Conservation (phyloP, 345 rosid species). For the Leavenworthia alabamica region DNA sequence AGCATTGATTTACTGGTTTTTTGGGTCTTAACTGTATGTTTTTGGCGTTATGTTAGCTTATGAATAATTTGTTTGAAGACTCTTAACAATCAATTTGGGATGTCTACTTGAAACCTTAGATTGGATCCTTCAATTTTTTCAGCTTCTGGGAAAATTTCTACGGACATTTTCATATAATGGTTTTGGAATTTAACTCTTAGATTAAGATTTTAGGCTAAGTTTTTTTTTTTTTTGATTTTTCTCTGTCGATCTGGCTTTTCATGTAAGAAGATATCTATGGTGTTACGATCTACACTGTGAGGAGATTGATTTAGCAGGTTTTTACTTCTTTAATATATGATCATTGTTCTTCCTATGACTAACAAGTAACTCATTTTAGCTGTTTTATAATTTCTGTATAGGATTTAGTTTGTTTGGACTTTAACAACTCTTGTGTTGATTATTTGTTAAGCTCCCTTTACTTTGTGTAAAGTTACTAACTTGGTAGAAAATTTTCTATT, state of each 20-base stretch:
- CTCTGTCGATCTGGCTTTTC: not conserved
- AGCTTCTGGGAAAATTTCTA: too few relatives aligned
- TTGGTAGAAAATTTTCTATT: not conserved
- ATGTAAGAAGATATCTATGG: not conserved
- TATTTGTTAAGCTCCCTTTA: not conserved
- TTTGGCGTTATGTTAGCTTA: too few relatives aligned
- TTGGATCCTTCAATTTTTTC: not conserved
- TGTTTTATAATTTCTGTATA: not conserved
- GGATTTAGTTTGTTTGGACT: not conserved
- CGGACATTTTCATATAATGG: too few relatives aligned
- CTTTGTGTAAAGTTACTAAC: not conserved
- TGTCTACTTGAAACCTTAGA: slow-evolving; percentile 22
- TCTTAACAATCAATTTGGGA: slow-evolving; percentile 1
- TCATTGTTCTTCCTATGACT: not conserved
- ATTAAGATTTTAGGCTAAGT: too few relatives aligned
- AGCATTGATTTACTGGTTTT: not conserved
- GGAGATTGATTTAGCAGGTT: not conserved
- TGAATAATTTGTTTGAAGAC: too few relatives aligned
- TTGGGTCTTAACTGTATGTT: too few relatives aligned
- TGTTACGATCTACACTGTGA: slow-evolving; percentile 7
- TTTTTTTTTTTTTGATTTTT: too few relatives aligned
- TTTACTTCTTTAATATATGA: not conserved
- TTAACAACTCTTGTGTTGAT: too few relatives aligned
- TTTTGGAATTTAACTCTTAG: too few relatives aligned
- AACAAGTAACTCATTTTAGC: not conserved